Conservation (phyloP, 2,329 filamentous ascomycete species). For the Daldinia eschscholtzii region DNA sequence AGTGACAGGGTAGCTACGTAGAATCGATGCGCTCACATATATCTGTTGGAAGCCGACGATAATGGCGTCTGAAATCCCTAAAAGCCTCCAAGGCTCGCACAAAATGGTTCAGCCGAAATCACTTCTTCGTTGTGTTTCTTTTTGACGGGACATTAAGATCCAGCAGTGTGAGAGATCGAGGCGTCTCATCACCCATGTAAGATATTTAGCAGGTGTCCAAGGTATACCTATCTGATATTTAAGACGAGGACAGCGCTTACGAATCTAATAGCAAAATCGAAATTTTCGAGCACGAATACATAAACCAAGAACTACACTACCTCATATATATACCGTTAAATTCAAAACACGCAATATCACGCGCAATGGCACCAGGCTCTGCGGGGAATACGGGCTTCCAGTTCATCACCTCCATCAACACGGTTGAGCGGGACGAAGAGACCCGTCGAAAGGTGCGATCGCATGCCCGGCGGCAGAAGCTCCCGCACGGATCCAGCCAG, state of each 20-base stretch:
- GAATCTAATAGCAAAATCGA: conserved; percentile 25
- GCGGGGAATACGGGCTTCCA: conserved; percentile 47
- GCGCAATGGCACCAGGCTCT: conserved; percentile 31
- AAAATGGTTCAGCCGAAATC: conserved; percentile 22
- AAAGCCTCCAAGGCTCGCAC: conserved; percentile 20
- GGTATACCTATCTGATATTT: neutral
- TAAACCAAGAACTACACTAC: conserved; percentile 2
- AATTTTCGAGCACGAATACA: conserved; percentile 18
- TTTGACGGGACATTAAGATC: conserved; percentile 21
- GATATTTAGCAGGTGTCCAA: conserved; percentile 3
- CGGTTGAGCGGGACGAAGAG: conserved; percentile 53
- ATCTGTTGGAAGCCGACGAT: conserved; percentile 34
- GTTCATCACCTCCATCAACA: conserved; percentile 55
- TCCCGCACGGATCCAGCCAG: conserved; percentile 46
- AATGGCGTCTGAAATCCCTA: conserved; percentile 16
- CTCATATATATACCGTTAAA: neutral
- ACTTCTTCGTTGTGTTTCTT: conserved; percentile 14
- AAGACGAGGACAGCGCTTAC: conserved; percentile 25
- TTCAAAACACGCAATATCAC: conserved; percentile 2
- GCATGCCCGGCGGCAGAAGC: conserved; percentile 52
- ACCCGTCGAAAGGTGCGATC: conserved; percentile 54
- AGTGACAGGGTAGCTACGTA: conserved; percentile 22
- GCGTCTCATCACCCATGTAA: conserved; percentile 23
- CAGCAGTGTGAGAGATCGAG: conserved; percentile 17
- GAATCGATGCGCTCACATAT: conserved; percentile 28